phyloP scores from a whole-genome alignment of 2,329 filamentous ascomycete species.

The Diaporthe longicolla region DNA sequence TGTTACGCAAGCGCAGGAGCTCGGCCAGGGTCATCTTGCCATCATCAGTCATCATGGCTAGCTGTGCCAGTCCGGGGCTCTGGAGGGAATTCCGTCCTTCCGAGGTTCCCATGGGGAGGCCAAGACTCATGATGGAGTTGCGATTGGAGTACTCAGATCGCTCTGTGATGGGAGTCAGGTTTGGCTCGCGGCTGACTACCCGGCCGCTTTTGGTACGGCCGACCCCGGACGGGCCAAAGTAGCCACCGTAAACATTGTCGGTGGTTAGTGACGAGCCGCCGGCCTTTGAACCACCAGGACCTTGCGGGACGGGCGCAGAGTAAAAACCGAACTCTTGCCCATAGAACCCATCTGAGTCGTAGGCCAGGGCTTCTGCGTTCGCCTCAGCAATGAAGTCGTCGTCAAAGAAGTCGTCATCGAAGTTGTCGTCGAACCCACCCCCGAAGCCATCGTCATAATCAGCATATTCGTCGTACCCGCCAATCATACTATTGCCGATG shows the following conservation, averaged over 20 bases:
- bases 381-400: conserved; percentile 95
- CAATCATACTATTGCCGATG: conserved; percentile 51
- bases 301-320: conserved; percentile 69
- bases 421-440: conserved; percentile 41
- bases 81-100: conserved; percentile 68
- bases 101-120: conserved; percentile 60
- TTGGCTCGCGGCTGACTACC: conserved; percentile 85
- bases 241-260: conserved; percentile 76
- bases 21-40: conserved; percentile 81
- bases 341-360: conserved; percentile 94
- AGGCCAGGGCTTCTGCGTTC: conserved; percentile 92
- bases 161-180: conserved; percentile 95
- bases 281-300: conserved; percentile 54
- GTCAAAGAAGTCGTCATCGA: conserved; percentile 80
- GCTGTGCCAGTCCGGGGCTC: conserved; percentile 82
- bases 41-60: conserved; percentile 78
- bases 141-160: conserved; percentile 95
- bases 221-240: conserved; percentile 83
- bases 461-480: conserved; percentile 67
- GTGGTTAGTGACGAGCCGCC: conserved; percentile 49
- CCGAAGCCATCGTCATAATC: conserved; percentile 57
- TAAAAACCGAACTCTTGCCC: conserved; percentile 98
- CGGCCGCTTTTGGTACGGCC: conserved; percentile 81
- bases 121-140: conserved; percentile 87
- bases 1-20: conserved; percentile 79